Evolutionary conservation across 2,329 filamentous ascomycete species (phyloP), one percentile per base, ranked within the genome.

Genomic region (Seiridium unicorne): DNA sequence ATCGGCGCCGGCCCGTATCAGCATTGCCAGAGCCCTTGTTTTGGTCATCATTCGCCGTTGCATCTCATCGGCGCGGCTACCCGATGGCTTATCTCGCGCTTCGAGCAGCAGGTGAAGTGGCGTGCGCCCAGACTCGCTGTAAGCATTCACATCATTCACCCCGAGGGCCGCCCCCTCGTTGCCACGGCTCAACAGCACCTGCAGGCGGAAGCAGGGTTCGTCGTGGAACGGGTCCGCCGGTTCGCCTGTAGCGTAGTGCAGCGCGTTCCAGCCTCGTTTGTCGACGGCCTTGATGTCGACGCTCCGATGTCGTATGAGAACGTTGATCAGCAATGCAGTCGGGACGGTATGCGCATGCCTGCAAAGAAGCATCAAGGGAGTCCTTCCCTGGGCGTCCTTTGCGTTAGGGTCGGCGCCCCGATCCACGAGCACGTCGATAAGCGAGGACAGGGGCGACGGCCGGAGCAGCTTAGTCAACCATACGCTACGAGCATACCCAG

Each of bases 101-200:
- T 53, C 49, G 49, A 53, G 49, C 13, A 53, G 34, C 34, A 53
- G 34, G 49, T 53, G 49, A 38, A 53, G 49, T 35, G 49, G 49
- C 18, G 49, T 53, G 11, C 49, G 49, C 49, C 49, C 49, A 53
- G 34, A 34, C 26, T 35, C 49, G n/a, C 34, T 26, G 34, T 53
- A 53, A 38, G 49, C 49, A 53, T 53, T 53, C 49, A 53, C 31
- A 53, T 53, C 49, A 53, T 53, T 35, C 49, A 38, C 49, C 34
- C 49, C 49, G 31, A 53, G 34, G 49, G 34, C 49, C 5, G 26
- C 49, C 31, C 31, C 31, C 26, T 38, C 49, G 34, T 35, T 35
- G 49, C 49, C 49, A 26, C 49, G 49, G 31, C 5, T 53, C 49
- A 53, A 38, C 31, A 53, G 34, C 49, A 53, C 26, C 49, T 53